phyloP scores from a whole-genome alignment of 1,284 basidiomycete species.

The Malassezia obtusa region DNA sequence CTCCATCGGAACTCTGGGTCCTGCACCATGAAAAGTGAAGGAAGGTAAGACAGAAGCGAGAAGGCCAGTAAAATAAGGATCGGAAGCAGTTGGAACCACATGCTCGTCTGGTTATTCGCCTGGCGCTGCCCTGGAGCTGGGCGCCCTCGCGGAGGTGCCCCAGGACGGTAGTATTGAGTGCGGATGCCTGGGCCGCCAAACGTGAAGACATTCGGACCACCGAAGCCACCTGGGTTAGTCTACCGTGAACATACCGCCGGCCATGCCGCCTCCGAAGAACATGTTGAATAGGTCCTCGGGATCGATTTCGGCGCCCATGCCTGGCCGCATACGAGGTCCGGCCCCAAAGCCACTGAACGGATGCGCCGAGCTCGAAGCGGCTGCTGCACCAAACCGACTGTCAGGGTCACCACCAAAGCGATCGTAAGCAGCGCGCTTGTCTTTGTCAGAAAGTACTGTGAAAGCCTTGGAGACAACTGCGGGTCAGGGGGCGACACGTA shows the following conservation, averaged over 20 bases:
- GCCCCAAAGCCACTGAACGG: constrained; percentile 43
- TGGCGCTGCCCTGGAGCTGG: constrained; percentile 25
- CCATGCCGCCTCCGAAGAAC: constrained; percentile 78
- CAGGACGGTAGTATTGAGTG: constrained; percentile 26
- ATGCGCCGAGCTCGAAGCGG: constrained; percentile 40
- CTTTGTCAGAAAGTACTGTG: constrained; percentile 81
- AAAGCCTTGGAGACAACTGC: constrained; percentile 96
- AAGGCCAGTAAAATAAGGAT: constrained; percentile 51
- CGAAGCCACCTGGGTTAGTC: constrained; percentile 8
- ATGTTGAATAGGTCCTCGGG: constrained; percentile 96
- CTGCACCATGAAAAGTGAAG: constrained; percentile 60
- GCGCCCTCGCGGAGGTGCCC: constrained; percentile 4
- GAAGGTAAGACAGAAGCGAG: constrained; percentile 73
- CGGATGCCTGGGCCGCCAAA: constrained; percentile 40
- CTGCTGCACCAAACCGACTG: constrained; percentile 54
- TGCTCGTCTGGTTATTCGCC: constrained; percentile 55
- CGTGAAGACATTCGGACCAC: constrained; percentile 30
- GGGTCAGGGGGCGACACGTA: constrained; percentile 51
- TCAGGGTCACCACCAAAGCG: constrained; percentile 76
- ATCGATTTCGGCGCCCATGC: constrained; percentile 70
- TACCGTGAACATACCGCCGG: neutral
- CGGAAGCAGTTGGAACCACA: constrained; percentile 74
- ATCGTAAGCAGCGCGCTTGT: constrained; percentile 84
- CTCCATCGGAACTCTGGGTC: constrained; percentile 74
- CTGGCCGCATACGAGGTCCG: constrained; percentile 15